Conservation (phyloP, 1,284 basidiomycete genomes). For the Phenoliferia sp. region DNA sequence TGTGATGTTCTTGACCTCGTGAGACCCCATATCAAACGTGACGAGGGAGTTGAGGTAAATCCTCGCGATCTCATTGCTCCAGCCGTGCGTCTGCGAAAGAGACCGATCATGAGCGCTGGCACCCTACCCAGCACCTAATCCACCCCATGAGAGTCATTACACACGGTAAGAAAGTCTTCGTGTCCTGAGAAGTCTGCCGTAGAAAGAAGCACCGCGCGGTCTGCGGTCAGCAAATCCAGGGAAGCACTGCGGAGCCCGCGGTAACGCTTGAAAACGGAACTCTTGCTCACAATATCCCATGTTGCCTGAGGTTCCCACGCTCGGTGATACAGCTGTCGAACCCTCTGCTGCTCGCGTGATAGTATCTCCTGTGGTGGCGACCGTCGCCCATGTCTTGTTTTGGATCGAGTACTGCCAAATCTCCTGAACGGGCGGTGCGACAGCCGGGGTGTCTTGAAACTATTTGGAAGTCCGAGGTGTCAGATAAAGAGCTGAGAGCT, state of each 20-base stretch:
- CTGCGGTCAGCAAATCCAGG: background rate
- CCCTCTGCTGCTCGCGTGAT: constrained; percentile 34
- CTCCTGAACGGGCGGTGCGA: constrained; percentile 26
- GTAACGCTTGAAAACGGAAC: too few species aligned
- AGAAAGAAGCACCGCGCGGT: too few species aligned
- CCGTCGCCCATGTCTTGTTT: constrained; percentile 16
- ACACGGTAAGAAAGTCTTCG: background rate
- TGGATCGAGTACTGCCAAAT: constrained; percentile 30
- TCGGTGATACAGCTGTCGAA: constrained; percentile 26
- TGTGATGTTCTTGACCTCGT: constrained; percentile 19
- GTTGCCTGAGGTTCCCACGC: constrained; percentile 20
- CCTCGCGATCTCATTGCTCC: constrained; percentile 32
- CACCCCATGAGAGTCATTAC: background rate
- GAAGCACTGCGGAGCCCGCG: too few species aligned
- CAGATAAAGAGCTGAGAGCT: too few species aligned
- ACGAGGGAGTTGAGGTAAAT: constrained; percentile 34
- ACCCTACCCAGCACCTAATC: background rate
- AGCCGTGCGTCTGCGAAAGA: constrained; percentile 14
- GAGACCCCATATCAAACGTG: constrained; percentile 22
- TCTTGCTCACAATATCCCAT: constrained; percentile 32
- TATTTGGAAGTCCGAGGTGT: too few species aligned
- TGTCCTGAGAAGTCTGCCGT: background rate
- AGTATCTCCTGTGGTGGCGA: constrained; percentile 26
- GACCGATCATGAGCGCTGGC: background rate
- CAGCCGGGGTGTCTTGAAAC: constrained; percentile 29